Percentiles rank a stretch among this genome's conserved stretches.
Evolutionary conservation across 2,329 filamentous ascomycete species (phyloP).

Genomic region (Stylonectria norvegica): DNA sequence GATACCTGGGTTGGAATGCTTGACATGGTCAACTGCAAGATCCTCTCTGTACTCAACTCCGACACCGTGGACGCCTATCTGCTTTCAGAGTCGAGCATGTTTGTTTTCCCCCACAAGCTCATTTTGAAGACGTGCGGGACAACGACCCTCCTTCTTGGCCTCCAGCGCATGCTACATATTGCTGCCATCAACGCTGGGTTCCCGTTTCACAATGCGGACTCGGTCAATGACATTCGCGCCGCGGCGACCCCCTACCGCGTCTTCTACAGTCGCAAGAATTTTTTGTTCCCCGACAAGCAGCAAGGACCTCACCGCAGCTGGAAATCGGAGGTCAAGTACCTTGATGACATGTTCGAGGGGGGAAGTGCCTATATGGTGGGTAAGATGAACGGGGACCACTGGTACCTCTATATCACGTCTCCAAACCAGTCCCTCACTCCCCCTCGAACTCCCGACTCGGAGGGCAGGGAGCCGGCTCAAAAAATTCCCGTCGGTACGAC

Average conservation of each 20-base stretch:
- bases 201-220: slow-evolving; percentile 68
- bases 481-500: slow-evolving; percentile 53
- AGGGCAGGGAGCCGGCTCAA: slow-evolving; percentile 38
- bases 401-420: slow-evolving; percentile 96
- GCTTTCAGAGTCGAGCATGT: slow-evolving; percentile 99
- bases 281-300: slow-evolving; percentile 91
- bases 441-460: slow-evolving; percentile 69
- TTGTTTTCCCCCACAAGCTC: slow-evolving; percentile 98
- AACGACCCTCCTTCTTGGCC: slow-evolving; percentile 84
- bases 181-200: slow-evolving; percentile 88
- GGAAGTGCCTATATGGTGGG: slow-evolving; percentile 99
- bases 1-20: slow-evolving; percentile 96
- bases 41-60: slow-evolving; percentile 88
- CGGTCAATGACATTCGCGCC: slow-evolving; percentile 63
- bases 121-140: slow-evolving; percentile 98
- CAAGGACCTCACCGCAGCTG: slow-evolving; percentile 93
- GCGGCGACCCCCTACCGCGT: slow-evolving; percentile 90
- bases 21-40: slow-evolving; percentile 97
- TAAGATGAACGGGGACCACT: slow-evolving; percentile 99
- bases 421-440: slow-evolving; percentile 78
- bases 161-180: slow-evolving; percentile 89
- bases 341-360: slow-evolving; percentile 86
- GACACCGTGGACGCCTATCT: slow-evolving; percentile 95
- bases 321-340: slow-evolving; percentile 89
- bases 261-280: slow-evolving; percentile 99